Evolutionary conservation across 225 moss, liverwort and hornwort genomes (phyloP).

Genomic region (Anthoceros angustus): DNA sequence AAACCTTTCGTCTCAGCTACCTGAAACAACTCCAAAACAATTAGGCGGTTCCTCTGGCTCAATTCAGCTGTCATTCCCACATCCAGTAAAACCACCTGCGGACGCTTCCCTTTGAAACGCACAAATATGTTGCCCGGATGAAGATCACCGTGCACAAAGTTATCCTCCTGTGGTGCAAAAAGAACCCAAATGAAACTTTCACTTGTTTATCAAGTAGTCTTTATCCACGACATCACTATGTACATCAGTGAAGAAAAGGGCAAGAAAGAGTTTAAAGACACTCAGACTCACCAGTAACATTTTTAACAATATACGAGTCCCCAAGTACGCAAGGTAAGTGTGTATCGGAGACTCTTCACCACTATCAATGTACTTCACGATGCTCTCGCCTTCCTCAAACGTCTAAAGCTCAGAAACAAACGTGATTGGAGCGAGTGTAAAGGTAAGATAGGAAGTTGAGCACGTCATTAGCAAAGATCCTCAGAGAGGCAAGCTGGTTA

Average conservation of each 20-base stretch:
- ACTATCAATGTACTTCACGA: conserved; percentile 65
- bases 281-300: conserved; percentile 65
- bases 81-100: conserved; percentile 70
- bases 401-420: conserved; percentile 33
- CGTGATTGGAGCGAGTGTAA: conserved; percentile 10
- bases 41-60: conserved; percentile 41
- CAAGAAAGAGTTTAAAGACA: conserved; percentile 12
- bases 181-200: neutral
- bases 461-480: neutral
- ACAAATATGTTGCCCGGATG: conserved; percentile 97
- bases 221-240: conserved; percentile 9
- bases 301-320: conserved; percentile 71
- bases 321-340: conserved; percentile 70
- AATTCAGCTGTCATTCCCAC: conserved; percentile 90
- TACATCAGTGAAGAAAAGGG: conserved; percentile 5
- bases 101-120: conserved; percentile 52
- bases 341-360: conserved; percentile 44
- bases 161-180: conserved; percentile 29
- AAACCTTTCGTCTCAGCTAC: conserved; percentile 11
- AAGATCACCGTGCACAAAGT: conserved; percentile 86
- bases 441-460: neutral
- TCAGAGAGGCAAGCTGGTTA: conserved; percentile 10
- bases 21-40: conserved; percentile 72
- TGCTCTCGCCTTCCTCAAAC: conserved; percentile 83
- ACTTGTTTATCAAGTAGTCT: neutral